Conservation (phyloP, 495 filamentous ascomycete species). For the Aspergillus coremiiformis region DNA sequence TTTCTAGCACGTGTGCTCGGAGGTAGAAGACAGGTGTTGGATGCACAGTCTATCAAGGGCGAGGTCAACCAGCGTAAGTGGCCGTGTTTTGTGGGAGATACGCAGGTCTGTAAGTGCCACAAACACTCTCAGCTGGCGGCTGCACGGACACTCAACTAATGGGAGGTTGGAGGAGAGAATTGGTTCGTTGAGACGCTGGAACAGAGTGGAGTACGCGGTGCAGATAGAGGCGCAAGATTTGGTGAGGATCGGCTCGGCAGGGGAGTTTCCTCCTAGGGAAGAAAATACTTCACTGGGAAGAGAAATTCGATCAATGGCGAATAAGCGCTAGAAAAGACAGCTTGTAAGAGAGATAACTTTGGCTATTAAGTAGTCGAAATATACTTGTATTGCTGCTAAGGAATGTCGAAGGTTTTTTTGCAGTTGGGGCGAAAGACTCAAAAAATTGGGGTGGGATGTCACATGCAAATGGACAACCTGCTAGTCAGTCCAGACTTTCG, state of each 20-base stretch:
- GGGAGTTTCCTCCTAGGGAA: background rate
- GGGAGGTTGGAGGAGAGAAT: slow-evolving; percentile 2
- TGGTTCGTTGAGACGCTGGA: slow-evolving; percentile 6
- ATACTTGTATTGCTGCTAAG: too few relatives aligned
- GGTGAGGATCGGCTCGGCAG: slow-evolving; percentile 7
- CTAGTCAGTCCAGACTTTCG: too few relatives aligned
- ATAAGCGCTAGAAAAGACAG: too few relatives aligned
- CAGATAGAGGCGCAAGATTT: background rate
- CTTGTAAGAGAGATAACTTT: too few relatives aligned
- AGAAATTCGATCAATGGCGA: background rate
- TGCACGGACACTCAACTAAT: background rate
- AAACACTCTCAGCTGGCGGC: background rate
- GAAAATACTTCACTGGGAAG: background rate
- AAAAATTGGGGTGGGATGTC: too few relatives aligned
- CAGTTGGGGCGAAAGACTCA: background rate
- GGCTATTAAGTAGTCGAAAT: background rate
- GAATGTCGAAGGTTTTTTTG: too few relatives aligned
- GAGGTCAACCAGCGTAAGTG: background rate
- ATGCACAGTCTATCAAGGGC: too few relatives aligned
- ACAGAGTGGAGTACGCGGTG: slow-evolving; percentile 2
- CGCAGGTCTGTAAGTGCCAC: background rate
- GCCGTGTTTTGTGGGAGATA: background rate
- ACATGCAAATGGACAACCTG: too few relatives aligned
- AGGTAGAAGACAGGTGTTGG: too few relatives aligned
- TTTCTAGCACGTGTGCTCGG: background rate